Conservation (phyloP, 768 basidiomycete genomes). For the Phylloporus scabripes region DNA sequence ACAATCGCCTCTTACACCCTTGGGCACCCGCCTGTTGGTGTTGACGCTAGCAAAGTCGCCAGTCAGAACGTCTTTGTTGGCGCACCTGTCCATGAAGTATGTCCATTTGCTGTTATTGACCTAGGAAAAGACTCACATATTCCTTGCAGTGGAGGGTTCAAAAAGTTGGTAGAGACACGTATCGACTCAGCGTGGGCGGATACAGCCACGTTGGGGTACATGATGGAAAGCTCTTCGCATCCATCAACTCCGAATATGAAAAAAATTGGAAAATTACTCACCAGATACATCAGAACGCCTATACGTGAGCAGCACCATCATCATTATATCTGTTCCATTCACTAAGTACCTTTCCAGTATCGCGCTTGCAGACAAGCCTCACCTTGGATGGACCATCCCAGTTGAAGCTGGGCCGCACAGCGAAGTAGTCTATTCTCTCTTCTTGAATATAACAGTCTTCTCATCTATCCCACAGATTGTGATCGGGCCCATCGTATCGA, state of each 20-base stretch:
- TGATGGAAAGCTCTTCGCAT: background rate
- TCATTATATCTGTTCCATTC: background rate
- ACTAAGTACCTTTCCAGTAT: background rate
- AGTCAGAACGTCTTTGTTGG: too few species aligned
- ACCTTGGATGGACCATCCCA: background rate
- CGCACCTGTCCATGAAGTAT: background rate
- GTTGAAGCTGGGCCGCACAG: background rate
- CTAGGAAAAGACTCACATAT: background rate
- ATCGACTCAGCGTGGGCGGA: background rate
- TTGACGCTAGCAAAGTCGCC: too few species aligned
- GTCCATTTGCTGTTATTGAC: background rate
- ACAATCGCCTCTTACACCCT: too few species aligned
- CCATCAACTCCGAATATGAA: background rate
- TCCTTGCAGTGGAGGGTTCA: too few species aligned
- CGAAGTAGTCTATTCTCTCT: too few species aligned
- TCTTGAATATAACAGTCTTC: background rate
- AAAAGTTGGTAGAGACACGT: background rate
- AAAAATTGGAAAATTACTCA: background rate
- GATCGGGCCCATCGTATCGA: background rate
- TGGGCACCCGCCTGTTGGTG: too few species aligned
- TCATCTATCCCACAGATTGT: background rate
- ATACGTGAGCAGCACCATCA: background rate
- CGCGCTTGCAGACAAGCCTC: background rate
- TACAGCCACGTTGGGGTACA: background rate
- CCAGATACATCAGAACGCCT: background rate